Base-by-base conservation (phyloP, 2,329 filamentous ascomycete species). In the Setomelanomma holmii region DNA sequence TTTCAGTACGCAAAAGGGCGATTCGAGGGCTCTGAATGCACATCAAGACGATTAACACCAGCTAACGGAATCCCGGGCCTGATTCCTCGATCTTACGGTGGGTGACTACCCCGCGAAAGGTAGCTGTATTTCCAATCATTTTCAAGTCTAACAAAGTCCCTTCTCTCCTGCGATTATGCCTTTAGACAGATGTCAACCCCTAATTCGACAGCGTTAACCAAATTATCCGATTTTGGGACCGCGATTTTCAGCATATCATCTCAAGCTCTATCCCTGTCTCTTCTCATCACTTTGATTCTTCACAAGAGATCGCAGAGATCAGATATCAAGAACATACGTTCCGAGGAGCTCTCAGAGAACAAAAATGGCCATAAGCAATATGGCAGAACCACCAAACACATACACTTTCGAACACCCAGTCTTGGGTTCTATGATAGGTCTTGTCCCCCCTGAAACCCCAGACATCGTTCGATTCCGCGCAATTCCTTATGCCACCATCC, bases 391-490 rank as follows among this genome's bases (percentile, higher is more conserved):
- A 4, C 34, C 16, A 41, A 16, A 16, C 6, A 64, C 56, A 14
- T 66, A 55, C 23, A 56, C 56, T 0, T 66, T 63, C 38, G 12
- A 53, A 4, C 64, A 68, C 38, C 50, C 52, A 0, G 30, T 51
- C 0, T 54, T 69, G 4, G 64, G 66, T 5, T n/a, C 33, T 1
- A 39, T 68, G 53, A 60, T 53, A 1, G 66, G 66, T 8, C 7
- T 66, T 1, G 21, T 66, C 7, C 40, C 41, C 5, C 55, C 63
- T 11, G 45, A 61, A 22, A 57, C 56, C 12, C 41, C 60, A 27
- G 58, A 62, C n/a, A 61, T 70, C 2, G 64, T 69, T 3, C 63
- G 67, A 21, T 69, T 70, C 40, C 57, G 56, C 7, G 63, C 54
- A 1, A 35, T 68, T 4, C 63, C 64, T 2, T 70, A 60, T 21